Conservation (phyloP, 1,139 yeast genomes). For the Hanseniaspora sp. region DNA sequence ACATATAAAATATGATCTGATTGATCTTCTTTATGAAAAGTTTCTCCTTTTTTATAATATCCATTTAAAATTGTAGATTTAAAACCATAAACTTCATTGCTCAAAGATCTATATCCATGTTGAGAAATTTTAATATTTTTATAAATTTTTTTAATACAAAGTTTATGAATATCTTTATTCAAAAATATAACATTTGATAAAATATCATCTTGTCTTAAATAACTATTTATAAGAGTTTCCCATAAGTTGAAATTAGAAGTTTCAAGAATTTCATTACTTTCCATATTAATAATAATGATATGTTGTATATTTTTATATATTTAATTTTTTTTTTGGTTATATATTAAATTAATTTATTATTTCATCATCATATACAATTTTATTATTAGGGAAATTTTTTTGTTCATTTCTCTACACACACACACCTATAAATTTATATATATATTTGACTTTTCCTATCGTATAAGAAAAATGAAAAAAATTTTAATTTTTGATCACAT, state of each 20-base stretch:
- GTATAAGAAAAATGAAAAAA: too few relatives aligned
- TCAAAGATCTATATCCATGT: background rate
- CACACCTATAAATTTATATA: too few relatives aligned
- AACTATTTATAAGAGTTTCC: background rate
- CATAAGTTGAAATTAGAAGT: background rate
- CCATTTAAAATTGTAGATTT: conserved; percentile 2
- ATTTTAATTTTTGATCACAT: too few relatives aligned
- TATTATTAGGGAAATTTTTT: too few relatives aligned
- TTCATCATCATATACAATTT: too few relatives aligned
- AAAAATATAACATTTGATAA: background rate
- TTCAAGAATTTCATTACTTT: background rate
- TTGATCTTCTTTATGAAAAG: conserved; percentile 1
- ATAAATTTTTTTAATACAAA: background rate
- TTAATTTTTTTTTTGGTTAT: background rate
- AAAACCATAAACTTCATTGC: background rate
- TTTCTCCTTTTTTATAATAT: background rate
- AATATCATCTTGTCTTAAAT: background rate
- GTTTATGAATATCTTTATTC: background rate
- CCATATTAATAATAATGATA: background rate
- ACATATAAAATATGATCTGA: conserved; percentile 5
- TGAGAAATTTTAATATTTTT: background rate
- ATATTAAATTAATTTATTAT: too few relatives aligned
- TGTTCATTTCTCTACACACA: too few relatives aligned
- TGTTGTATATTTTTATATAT: background rate
- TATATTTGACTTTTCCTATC: too few relatives aligned